Conservation (phyloP, 768 basidiomycete species). For the Phanerodontia chrysosporium region DNA sequence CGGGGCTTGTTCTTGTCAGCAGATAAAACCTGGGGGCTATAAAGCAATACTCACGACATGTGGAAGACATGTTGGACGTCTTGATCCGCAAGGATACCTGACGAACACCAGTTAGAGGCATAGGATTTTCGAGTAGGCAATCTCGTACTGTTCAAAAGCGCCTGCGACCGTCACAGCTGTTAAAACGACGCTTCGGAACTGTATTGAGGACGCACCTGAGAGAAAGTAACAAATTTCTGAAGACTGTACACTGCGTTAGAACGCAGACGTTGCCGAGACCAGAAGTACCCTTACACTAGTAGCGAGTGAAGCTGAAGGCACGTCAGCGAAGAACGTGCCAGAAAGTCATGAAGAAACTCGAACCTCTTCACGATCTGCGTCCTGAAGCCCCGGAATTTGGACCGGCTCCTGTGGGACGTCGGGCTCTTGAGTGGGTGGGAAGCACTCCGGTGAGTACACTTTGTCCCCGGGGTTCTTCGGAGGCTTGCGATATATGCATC, state of each 20-base stretch:
- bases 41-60: constrained; percentile 28
- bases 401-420: constrained; percentile 1
- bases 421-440: constrained; percentile 35
- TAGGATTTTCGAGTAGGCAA: no score
- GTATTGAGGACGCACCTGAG: constrained; percentile 16
- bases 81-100: constrained; percentile 48
- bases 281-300: constrained; percentile 38
- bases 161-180: background rate
- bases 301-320: constrained; percentile 48
- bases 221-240: constrained; percentile 27
- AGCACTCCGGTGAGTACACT: constrained; percentile 49
- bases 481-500: constrained; percentile 39
- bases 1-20: constrained; percentile 23
- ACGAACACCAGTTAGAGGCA: no score
- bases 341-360: background rate
- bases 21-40: no score
- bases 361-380: constrained; percentile 48
- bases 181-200: background rate
- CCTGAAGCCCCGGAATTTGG: constrained; percentile 31
- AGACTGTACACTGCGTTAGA: constrained; percentile 12
- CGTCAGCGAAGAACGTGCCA: background rate
- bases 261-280: background rate
- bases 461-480: constrained; percentile 33
- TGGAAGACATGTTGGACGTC: constrained; percentile 34
- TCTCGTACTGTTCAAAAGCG: constrained; percentile 9